phyloP scores from a whole-genome alignment of 23 red algal genomes.

The Agarophyton chilense region DNA sequence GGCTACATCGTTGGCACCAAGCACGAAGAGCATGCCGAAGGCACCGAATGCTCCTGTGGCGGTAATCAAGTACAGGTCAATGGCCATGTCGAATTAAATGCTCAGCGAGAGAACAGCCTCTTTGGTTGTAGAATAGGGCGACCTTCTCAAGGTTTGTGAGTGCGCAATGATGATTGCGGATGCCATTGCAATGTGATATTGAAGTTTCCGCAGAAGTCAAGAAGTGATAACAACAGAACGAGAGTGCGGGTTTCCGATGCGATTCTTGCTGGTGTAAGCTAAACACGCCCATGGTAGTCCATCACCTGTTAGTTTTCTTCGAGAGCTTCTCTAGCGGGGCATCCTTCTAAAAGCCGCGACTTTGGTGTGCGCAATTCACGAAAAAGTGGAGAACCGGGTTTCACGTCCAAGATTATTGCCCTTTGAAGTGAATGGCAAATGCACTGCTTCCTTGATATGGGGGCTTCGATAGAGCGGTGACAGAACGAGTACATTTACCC shows the following conservation, averaged over 20 bases:
- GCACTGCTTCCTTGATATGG: too few relatives aligned
- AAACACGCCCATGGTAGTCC: background rate
- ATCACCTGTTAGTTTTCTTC: background rate
- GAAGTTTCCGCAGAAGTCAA: background rate
- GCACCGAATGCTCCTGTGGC: conserved; percentile 18
- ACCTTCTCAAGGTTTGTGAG: background rate
- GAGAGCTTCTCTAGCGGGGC: background rate
- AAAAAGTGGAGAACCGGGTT: background rate
- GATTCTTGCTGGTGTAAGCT: background rate
- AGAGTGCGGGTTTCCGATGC: background rate
- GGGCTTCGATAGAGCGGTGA: too few relatives aligned
- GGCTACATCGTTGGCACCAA: conserved; percentile 86
- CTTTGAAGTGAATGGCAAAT: background rate
- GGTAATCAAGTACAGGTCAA: conserved; percentile 29
- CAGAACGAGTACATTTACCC: too few relatives aligned
- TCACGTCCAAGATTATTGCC: background rate
- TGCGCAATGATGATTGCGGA: background rate
- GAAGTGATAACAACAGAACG: background rate
- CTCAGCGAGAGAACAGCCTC: background rate
- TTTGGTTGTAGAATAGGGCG: background rate
- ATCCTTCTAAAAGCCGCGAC: background rate
- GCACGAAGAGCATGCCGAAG: conserved; percentile 65
- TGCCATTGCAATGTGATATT: background rate
- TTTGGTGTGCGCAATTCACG: background rate
- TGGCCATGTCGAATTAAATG: background rate